These are phyloP conservation scores for Ramichloridium luteum DNA, from an alignment of 2,329 filamentous ascomycete species.

Conservation along the genomic window DNA sequence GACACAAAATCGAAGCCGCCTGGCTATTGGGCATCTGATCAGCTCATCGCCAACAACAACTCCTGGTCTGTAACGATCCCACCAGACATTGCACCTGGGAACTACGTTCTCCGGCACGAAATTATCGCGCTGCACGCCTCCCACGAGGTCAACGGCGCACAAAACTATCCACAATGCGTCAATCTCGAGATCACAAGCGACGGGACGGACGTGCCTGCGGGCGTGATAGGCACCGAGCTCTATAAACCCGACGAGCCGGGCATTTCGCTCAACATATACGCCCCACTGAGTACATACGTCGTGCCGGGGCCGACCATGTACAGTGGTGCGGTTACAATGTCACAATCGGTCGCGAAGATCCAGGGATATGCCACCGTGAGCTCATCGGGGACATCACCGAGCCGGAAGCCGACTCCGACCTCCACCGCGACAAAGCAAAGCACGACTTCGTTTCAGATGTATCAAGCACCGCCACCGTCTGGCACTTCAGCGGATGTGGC, in stretches of 20 bases:
- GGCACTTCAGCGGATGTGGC: no score
- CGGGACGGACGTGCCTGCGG: constrained; percentile 36
- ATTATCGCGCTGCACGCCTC: constrained; percentile 48
- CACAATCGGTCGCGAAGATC: no score
- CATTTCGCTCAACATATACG: constrained; percentile 49
- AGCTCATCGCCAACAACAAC: constrained; percentile 37
- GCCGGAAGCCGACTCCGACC: no score
- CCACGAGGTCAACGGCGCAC: constrained; percentile 30
- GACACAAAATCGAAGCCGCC: constrained; percentile 23
- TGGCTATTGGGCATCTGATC: constrained; percentile 45
- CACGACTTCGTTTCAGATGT: no score
- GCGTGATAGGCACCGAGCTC: constrained; percentile 40
- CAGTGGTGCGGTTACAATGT: no score
- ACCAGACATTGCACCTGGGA: constrained; percentile 39
- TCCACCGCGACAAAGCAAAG: no score
- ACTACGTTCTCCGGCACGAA: constrained; percentile 50
- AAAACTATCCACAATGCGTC: constrained; percentile 38
- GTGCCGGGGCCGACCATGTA: constrained; percentile 40
- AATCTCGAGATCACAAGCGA: constrained; percentile 48
- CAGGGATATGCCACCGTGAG: no score
- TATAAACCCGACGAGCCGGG: constrained; percentile 48
- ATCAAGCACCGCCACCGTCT: no score
- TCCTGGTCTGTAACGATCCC: constrained; percentile 42
- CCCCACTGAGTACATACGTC: constrained; percentile 32
- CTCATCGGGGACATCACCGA: no score